A percentile compares a stretch with the other conserved stretches of the same genome.
Evolutionary conservation across 805 yeast species (phyloP).

Genomic region (Myxozyma kluyveri): DNA sequence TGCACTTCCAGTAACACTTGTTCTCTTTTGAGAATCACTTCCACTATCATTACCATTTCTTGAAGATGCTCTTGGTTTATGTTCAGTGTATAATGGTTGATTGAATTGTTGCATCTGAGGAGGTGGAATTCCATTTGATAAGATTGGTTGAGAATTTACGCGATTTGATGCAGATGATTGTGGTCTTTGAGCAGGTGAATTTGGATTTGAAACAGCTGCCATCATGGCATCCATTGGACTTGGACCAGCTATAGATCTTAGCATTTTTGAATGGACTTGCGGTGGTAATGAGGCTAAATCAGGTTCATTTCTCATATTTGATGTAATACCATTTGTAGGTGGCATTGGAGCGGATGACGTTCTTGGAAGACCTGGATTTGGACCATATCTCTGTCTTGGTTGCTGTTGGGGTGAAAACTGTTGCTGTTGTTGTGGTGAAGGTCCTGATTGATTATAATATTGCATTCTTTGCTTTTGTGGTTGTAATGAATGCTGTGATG

Average conservation of each 20-base stretch:
- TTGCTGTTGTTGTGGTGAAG: not conserved
- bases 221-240: constrained; percentile 28
- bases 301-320: not conserved
- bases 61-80: too few species aligned
- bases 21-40: constrained; percentile 5
- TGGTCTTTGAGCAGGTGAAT: too few species aligned
- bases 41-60: constrained; percentile 9
- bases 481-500: not conserved
- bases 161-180: constrained; percentile 3
- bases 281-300: constrained; percentile 2
- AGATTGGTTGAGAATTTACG: not conserved
- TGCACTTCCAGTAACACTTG: constrained; percentile 23
- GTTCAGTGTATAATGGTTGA: too few species aligned
- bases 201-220: constrained; percentile 1
- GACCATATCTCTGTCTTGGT: not conserved
- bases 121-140: not conserved
- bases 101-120: constrained; percentile 4
- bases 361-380: not conserved
- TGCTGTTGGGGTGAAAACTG: not conserved
- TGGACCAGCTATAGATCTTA: constrained; percentile 13
- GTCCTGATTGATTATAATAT: too few species aligned
- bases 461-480: not conserved
- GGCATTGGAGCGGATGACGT: not conserved
- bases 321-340: not conserved
- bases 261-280: constrained; percentile 9